Base-by-base conservation (phyloP, 1,139 yeast genomes). In the Petasospora rhodanensis region DNA sequence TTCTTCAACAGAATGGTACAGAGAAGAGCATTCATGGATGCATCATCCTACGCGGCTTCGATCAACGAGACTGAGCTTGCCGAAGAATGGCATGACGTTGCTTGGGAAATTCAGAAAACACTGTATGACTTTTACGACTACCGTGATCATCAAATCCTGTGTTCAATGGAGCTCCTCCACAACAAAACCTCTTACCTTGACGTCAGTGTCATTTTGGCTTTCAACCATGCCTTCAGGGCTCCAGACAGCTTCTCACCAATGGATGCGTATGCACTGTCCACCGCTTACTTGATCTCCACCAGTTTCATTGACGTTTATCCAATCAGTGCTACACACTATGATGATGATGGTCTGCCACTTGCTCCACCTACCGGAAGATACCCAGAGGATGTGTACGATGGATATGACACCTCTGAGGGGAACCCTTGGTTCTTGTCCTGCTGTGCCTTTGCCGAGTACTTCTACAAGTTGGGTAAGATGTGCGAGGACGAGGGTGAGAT, bases 341-440 rank as follows among this genome's bases (percentile, higher is more conserved):
- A 67, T 3, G 54, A 48, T 32, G 58, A 59, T 13, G 93, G 91
- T 0, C 15, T 14, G 4, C 29, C 29, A n/a, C 76, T 79, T 24
- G 95, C 84, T 0, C 61, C 87, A 27, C 25, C 34, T 11, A 31
- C 28, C 11, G 97, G 97, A 3, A 66, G 97, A 52, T 89, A 89
- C 52, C 95, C 96, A 0, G 96, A 87, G 52, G 97, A 89, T 59
- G 59, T 81, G 9, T 89, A 89, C 55, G 83, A 89, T 57, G 96
- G 96, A 0, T 64, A 70, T 41, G 79, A 76, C 0, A 65, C 71
- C 0, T 67, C 80, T n/a, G 81, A 76, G 46, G 97, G 96, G 3
- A 89, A 89, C 52, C 97, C 97, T 2, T 89, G 97, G 97, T 89
- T 89, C 54, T 70, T 89, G 37, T 69, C 91, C 14, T 87, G 96